Percentiles rank a stretch among this genome's conserved stretches.
Evolutionary conservation across 345 rosid species (phyloP).

Genomic region (Nasturtium officinale): DNA sequence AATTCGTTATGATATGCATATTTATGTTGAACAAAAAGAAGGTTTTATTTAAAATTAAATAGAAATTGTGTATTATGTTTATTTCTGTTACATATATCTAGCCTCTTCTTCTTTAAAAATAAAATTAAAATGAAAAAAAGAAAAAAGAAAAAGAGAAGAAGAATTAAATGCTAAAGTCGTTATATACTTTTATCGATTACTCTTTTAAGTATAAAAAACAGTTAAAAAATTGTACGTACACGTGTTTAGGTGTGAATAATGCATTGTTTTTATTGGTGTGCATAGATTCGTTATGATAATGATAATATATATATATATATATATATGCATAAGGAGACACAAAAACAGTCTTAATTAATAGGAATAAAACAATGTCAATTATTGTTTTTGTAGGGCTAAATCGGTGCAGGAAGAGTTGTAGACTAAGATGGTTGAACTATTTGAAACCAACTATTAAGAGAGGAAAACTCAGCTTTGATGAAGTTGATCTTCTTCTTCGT

Average conservation of each 20-base stretch:
- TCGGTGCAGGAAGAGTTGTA: conserved; percentile 25
- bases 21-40: background rate
- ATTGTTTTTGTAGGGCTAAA: conserved; percentile 9
- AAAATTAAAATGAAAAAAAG: too few relatives aligned
- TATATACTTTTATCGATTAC: background rate
- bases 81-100: background rate
- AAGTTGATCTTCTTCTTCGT: conserved; percentile 60
- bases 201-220: background rate
- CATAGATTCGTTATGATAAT: conserved; percentile 23
- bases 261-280: conserved; percentile 12
- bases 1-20: background rate
- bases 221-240: background rate
- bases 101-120: background rate
- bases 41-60: background rate
- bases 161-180: background rate
- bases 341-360: background rate
- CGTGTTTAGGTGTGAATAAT: conserved; percentile 14
- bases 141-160: background rate
- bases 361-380: background rate
- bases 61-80: background rate
- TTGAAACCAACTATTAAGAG: conserved; percentile 59
- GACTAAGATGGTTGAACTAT: conserved; percentile 65
- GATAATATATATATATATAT: too few relatives aligned
- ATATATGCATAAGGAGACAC: too few relatives aligned
- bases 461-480: conserved; percentile 55